Conservation (phyloP, 345 rosid species). For the Capsella bursapastoris region DNA sequence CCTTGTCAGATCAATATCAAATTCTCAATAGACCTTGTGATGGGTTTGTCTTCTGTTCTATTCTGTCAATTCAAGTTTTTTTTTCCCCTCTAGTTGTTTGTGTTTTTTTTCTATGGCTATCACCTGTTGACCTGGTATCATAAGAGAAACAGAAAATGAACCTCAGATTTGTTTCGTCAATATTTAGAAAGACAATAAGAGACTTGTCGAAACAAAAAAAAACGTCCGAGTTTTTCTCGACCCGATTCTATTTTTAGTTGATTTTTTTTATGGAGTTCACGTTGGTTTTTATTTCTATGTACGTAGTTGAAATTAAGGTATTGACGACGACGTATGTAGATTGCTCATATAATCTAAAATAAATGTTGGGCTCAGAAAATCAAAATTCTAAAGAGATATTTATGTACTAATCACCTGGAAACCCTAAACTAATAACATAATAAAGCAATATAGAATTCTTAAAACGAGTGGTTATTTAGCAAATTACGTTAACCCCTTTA, state of each 20-base stretch:
- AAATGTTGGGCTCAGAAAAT: neutral
- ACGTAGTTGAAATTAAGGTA: neutral
- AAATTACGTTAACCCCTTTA: slow-evolving; percentile 36
- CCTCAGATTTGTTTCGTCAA: slow-evolving; percentile 35
- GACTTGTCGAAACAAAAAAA: slow-evolving; percentile 29
- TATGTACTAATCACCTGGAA: slow-evolving; percentile 18
- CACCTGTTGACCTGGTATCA: slow-evolving; percentile 28
- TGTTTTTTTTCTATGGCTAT: slow-evolving; percentile 13
- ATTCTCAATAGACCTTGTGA: slow-evolving; percentile 13
- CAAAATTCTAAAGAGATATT: neutral
- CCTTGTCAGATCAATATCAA: slow-evolving; percentile 20
- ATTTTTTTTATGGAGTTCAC: slow-evolving; percentile 11
- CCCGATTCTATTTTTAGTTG: slow-evolving; percentile 39
- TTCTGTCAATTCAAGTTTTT: slow-evolving; percentile 19
- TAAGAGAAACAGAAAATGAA: slow-evolving; percentile 40
- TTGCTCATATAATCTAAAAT: neutral
- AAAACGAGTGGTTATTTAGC: slow-evolving; percentile 42
- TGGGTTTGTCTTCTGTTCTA: slow-evolving; percentile 21
- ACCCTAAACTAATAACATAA: slow-evolving; percentile 24
- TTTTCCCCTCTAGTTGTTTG: neutral
- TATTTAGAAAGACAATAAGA: slow-evolving; percentile 42
- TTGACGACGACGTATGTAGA: slow-evolving; percentile 12
- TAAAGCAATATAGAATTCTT: slow-evolving; percentile 30
- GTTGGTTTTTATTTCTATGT: slow-evolving; percentile 4
- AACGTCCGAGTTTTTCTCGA: slow-evolving; percentile 27